Percentiles rank a stretch among this genome's conserved stretches.
Conservation (phyloP, 495 filamentous ascomycete species). For the Platismatia glauca region DNA sequence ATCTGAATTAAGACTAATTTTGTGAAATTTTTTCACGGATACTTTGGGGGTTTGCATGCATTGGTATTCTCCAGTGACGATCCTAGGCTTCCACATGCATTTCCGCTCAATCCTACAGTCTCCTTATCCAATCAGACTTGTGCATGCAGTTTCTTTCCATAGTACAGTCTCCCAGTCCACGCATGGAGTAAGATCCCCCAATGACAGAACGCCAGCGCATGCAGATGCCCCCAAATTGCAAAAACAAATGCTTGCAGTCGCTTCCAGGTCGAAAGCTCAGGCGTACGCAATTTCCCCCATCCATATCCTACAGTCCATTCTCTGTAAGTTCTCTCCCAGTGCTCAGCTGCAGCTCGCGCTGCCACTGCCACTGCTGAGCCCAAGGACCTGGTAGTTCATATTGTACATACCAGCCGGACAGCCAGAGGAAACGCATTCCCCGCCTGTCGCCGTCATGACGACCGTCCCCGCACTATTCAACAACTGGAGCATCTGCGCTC, state of each 20-base stretch:
- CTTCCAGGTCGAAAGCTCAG: no score
- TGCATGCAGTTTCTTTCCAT: background rate
- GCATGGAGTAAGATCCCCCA: background rate
- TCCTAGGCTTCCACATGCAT: background rate
- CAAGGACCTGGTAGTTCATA: conserved; percentile 23
- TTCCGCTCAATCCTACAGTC: background rate
- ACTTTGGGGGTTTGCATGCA: no score
- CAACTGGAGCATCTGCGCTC: conserved; percentile 18
- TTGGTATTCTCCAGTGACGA: no score
- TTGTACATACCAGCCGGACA: conserved; percentile 18
- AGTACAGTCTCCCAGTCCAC: background rate
- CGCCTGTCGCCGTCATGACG: conserved; percentile 11
- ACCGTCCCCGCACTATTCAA: conserved; percentile 9
- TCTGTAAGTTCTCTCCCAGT: background rate
- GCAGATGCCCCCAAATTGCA: background rate
- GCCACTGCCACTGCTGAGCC: background rate
- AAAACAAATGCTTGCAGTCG: no score
- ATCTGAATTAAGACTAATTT: no score
- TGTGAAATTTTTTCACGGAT: no score
- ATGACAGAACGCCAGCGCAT: background rate
- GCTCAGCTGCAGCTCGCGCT: background rate
- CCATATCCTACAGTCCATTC: background rate
- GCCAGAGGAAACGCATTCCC: conserved; percentile 7
- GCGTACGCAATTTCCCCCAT: no score
- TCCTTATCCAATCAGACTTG: no score